Evolutionary conservation across 306 rosid species (phyloP).

Genomic region (Fragaria nilgerrensis): DNA sequence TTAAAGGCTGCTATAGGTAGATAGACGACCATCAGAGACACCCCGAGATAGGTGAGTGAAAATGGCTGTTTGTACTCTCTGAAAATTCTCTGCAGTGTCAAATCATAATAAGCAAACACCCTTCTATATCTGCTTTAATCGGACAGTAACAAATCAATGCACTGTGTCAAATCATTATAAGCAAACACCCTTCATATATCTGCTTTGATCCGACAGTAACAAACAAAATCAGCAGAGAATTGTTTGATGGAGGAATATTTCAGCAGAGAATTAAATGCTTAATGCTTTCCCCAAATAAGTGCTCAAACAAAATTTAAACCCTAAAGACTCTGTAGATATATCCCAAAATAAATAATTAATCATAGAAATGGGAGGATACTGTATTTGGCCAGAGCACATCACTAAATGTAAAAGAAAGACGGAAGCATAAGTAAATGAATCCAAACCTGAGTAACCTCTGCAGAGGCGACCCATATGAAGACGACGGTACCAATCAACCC

Average conservation of each 20-base stretch:
- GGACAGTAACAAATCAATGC: neutral
- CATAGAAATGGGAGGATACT: neutral
- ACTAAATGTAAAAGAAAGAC: neutral
- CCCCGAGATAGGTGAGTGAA: constrained; percentile 65
- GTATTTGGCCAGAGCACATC: no score
- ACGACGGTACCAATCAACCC: constrained; percentile 57
- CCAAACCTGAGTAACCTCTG: constrained; percentile 74
- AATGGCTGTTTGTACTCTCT: constrained; percentile 64
- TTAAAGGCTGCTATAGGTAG: constrained; percentile 54
- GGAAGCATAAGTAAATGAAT: neutral
- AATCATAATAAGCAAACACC: constrained; percentile 11
- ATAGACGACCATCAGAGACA: constrained; percentile 57
- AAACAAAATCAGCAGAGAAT: no score
- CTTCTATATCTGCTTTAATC: neutral
- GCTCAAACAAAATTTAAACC: neutral
- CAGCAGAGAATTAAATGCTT: neutral
- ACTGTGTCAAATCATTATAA: neutral
- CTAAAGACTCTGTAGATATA: no score
- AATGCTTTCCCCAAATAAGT: neutral
- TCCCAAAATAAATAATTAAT: neutral
- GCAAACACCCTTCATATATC: neutral
- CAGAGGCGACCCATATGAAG: constrained; percentile 65
- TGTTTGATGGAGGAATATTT: neutral
- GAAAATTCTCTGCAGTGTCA: constrained; percentile 63
- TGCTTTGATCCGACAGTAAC: neutral